Evolutionary conservation across 768 basidiomycete species (phyloP).

Genomic region (Coprinopsis sp.): DNA sequence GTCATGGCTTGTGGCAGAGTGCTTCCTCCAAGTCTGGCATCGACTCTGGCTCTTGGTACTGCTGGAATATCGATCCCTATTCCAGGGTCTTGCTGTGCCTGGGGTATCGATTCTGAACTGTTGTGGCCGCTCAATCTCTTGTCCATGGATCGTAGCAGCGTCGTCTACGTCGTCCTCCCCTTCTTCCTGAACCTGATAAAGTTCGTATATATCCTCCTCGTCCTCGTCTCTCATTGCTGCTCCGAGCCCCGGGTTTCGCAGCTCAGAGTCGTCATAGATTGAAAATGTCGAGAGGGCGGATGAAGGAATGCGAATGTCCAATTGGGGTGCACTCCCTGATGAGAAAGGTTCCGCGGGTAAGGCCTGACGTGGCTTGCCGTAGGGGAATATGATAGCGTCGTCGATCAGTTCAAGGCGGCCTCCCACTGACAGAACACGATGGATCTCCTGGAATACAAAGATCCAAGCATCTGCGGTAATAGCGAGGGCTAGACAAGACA

Average conservation of each 20-base stretch:
- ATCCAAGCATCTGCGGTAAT: constrained; percentile 59
- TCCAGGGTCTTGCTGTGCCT: constrained; percentile 4
- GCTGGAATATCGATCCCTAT: neutral
- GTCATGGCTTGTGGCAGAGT: constrained; percentile 35
- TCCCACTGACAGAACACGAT: constrained; percentile 54
- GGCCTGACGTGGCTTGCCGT: constrained; percentile 34
- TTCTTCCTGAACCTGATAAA: constrained; percentile 24
- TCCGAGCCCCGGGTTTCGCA: constrained; percentile 23
- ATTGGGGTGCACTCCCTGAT: constrained; percentile 16
- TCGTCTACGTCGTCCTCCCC: constrained; percentile 26
- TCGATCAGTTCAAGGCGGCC: constrained; percentile 71
- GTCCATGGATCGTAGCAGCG: constrained; percentile 19
- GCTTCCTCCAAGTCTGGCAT: constrained; percentile 38
- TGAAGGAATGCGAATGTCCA: constrained; percentile 23
- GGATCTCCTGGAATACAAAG: constrained; percentile 52
- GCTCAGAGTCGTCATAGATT: constrained; percentile 17
- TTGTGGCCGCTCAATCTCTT: neutral
- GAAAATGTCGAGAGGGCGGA: constrained; percentile 23
- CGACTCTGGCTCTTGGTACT: constrained; percentile 8
- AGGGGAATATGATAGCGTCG: constrained; percentile 61
- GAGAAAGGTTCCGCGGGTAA: too few relatives aligned
- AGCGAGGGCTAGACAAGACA: constrained; percentile 61
- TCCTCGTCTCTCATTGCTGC: constrained; percentile 17
- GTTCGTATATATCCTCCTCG: constrained; percentile 20
- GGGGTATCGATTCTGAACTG: neutral